Evolutionary conservation across 257 asterid genomes (phyloP).

Genomic region (Euphrasia confusa): DNA sequence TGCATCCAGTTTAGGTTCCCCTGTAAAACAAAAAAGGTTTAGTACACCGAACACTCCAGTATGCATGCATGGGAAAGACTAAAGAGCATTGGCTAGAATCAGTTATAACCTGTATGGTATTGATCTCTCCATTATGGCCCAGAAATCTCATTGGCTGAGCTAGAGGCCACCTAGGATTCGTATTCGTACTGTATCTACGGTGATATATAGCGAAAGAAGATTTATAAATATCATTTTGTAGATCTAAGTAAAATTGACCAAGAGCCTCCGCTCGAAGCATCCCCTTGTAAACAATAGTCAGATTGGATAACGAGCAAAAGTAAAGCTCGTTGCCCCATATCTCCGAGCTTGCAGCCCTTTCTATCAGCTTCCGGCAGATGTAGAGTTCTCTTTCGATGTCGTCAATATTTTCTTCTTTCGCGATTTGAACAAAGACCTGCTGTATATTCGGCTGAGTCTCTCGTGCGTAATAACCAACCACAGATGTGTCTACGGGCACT

Average conservation of each 20-base stretch:
- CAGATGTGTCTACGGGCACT: constrained; percentile 76
- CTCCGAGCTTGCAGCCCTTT: constrained; percentile 59
- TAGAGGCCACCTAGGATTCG: constrained; percentile 97
- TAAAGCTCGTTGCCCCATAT: constrained; percentile 87
- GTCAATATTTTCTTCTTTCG: constrained; percentile 78
- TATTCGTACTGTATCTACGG: constrained; percentile 95
- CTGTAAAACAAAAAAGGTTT: constrained; percentile 35
- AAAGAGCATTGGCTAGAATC: constrained; percentile 10
- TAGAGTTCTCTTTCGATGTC: constrained; percentile 96
- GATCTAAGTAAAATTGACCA: constrained; percentile 83
- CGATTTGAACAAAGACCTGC: constrained; percentile 83
- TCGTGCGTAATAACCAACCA: constrained; percentile 83
- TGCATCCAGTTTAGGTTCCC: constrained; percentile 99
- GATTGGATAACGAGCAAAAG: constrained; percentile 95
- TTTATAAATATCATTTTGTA: constrained; percentile 63
- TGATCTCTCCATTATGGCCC: constrained; percentile 99
- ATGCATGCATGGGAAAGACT: constrained; percentile 14
- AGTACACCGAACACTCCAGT: constrained; percentile 21
- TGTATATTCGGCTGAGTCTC: constrained; percentile 89
- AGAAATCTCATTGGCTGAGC: constrained; percentile 99
- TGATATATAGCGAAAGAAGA: constrained; percentile 97
- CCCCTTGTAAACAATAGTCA: constrained; percentile 96
- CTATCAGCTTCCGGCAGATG: constrained; percentile 88
- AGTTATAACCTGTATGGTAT: constrained; percentile 80
- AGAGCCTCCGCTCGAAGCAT: constrained; percentile 96